These are phyloP conservation scores for Neurospora terricola DNA, from an alignment of 495 filamentous ascomycete species.

Conservation along the genomic window DNA sequence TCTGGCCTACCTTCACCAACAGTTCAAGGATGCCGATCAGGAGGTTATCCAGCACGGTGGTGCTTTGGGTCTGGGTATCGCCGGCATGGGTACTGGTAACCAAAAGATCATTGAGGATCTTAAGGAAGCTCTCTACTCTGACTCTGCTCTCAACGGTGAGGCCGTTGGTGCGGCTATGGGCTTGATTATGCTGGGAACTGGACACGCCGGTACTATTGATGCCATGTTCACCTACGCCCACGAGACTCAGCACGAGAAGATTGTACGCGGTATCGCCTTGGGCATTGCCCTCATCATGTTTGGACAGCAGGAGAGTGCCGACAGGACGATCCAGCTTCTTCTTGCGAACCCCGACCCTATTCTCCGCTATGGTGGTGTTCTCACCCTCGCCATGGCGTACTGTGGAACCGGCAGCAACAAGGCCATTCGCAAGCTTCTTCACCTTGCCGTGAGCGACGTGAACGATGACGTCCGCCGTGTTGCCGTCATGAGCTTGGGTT, in stretches of 20 bases:
- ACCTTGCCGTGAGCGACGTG: slow-evolving; percentile 95
- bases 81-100: slow-evolving; percentile 92
- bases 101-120: slow-evolving; percentile 87
- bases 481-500: slow-evolving; percentile 97
- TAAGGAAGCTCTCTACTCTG: slow-evolving; percentile 73
- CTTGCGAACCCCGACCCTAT: slow-evolving; percentile 90
- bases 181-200: slow-evolving; percentile 93
- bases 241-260: slow-evolving; percentile 98
- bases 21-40: slow-evolving; percentile 78
- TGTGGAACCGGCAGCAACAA: slow-evolving; percentile 98
- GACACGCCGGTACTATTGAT: slow-evolving; percentile 79
- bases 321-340: slow-evolving; percentile 87
- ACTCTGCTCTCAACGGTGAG: slow-evolving; percentile 94
- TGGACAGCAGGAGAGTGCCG: slow-evolving; percentile 85
- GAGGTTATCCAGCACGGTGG: slow-evolving; percentile 97
- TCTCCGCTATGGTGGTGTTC: slow-evolving; percentile 92
- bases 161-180: slow-evolving; percentile 94
- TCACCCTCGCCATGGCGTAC: slow-evolving; percentile 97
- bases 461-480: slow-evolving; percentile 94
- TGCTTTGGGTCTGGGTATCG: slow-evolving; percentile 89
- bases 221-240: slow-evolving; percentile 97
- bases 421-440: slow-evolving; percentile 92
- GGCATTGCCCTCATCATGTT: slow-evolving; percentile 99
- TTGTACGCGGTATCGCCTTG: slow-evolving; percentile 85
- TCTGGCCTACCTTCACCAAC: slow-evolving; percentile 73